phyloP scores from a whole-genome alignment of 169 alveolate species.

The Plasmodium reichenowi region DNA sequence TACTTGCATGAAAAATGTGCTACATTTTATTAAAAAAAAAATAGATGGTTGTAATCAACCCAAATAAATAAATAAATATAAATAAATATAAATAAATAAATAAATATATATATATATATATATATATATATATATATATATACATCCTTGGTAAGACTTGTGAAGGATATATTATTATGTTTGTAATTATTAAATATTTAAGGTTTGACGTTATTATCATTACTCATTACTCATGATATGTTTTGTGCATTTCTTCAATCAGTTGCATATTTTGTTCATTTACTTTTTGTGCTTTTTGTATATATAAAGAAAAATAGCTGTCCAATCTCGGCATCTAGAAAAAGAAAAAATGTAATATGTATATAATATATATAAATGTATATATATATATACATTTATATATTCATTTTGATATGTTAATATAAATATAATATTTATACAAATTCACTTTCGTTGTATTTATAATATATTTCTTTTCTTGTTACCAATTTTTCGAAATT shows the following conservation, averaged over 20 bases:
- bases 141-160: background rate
- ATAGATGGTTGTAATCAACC: no score
- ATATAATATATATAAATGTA: background rate
- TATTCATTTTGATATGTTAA: background rate
- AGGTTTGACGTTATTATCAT: no score
- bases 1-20: no score
- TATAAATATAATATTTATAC: no score
- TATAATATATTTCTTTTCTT: background rate
- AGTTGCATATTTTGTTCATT: constrained; percentile 43
- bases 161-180: constrained; percentile 1
- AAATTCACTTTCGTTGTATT: no score
- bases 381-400: background rate
- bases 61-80: no score
- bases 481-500: constrained; percentile 48
- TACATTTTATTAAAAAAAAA: no score
- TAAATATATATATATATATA: background rate
- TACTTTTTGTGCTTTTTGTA: constrained; percentile 69
- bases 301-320: constrained; percentile 59
- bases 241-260: constrained; percentile 39
- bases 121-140: background rate
- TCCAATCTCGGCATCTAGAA: constrained; percentile 68
- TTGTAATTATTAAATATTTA: no score
- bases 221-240: constrained; percentile 41
- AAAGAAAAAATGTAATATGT: background rate
- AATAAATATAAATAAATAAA: no score